These are phyloP conservation scores for Puccinellia tenuiflora DNA, from an alignment of 176 grass and related monocot species.

Conservation along the genomic window DNA sequence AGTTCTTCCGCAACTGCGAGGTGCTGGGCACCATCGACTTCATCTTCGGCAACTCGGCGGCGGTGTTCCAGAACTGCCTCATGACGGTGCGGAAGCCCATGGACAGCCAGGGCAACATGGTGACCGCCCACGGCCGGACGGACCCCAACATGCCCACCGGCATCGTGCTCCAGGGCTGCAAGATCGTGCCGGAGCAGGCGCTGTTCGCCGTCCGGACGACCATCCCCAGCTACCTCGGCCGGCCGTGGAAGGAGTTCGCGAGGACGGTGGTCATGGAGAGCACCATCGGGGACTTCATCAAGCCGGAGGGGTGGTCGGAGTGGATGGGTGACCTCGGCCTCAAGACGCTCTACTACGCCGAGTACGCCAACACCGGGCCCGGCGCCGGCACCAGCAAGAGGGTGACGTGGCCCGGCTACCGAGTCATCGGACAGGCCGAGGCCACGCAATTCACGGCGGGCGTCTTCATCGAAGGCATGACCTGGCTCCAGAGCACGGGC, in stretches of 20 bases:
- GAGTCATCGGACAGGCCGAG: conserved; percentile 59
- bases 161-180: conserved; percentile 67
- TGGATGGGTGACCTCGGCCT: conserved; percentile 52
- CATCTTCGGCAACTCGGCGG: conserved; percentile 84
- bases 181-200: conserved; percentile 59
- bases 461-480: conserved; percentile 41
- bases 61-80: conserved; percentile 79
- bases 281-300: conserved; percentile 66
- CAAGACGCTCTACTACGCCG: conserved; percentile 82
- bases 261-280: conserved; percentile 80
- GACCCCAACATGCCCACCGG: conserved; percentile 69
- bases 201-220: conserved; percentile 40
- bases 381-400: conserved; percentile 63
- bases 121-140: conserved; percentile 70
- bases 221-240: conserved; percentile 68
- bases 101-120: conserved; percentile 55
- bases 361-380: conserved; percentile 74
- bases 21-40: conserved; percentile 70
- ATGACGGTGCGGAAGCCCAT: conserved; percentile 71
- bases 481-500: conserved; percentile 51
- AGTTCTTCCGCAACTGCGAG: conserved; percentile 88
- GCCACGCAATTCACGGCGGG: conserved; percentile 55
- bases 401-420: conserved; percentile 59
- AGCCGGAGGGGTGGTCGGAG: conserved; percentile 55
- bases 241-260: conserved; percentile 71